These are phyloP conservation scores for Hyphodiscus hymeniophilus DNA, from an alignment of 495 filamentous ascomycete genomes.

Conservation along the genomic window DNA sequence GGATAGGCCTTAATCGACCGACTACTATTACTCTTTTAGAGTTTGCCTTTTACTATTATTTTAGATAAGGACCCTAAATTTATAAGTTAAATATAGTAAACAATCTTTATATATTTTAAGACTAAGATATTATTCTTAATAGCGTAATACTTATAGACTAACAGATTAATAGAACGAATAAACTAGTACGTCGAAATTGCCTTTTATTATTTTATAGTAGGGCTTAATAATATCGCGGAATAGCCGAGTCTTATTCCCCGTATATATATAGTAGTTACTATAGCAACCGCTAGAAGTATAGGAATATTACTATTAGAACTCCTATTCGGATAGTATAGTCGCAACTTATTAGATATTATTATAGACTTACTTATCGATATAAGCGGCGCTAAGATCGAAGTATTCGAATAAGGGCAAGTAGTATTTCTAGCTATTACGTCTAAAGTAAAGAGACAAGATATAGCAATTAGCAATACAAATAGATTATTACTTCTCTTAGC, in stretches of 20 bases:
- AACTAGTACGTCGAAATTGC: background rate
- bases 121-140: no score
- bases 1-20: background rate
- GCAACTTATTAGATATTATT: no score
- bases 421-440: no score
- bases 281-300: no score
- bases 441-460: no score
- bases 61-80: background rate
- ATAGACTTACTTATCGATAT: no score
- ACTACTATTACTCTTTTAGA: background rate
- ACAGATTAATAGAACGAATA: background rate
- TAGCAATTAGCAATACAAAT: no score
- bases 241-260: background rate
- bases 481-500: no score
- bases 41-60: background rate
- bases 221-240: background rate
- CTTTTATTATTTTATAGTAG: background rate
- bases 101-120: no score
- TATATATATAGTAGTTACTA: background rate
- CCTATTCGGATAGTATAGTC: background rate
- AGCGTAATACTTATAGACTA: background rate
- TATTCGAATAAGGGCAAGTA: no score
- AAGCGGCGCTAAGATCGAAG: no score
- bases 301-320: background rate
- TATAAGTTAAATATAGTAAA: background rate